Evolutionary conservation across 176 grass and related monocot species (phyloP), one percentile per base, ranked within the genome.

Genomic region (Dendrocalamus sinicus): DNA sequence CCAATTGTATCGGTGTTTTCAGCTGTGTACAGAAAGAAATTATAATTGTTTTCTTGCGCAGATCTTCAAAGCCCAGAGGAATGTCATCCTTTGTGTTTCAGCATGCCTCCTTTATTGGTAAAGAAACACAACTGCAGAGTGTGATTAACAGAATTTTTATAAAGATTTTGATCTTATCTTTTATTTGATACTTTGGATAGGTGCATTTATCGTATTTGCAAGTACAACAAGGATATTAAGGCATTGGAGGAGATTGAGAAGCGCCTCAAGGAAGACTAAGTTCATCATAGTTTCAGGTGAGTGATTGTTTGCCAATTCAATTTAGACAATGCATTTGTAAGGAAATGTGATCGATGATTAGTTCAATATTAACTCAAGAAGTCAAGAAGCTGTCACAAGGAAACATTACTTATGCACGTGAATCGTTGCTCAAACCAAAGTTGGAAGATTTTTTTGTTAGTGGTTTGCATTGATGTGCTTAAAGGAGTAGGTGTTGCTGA

Each of bases 11-110:
- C 13, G 6, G 22, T 17, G 9, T 6, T 35, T 67, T 80, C 41
- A 74, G 37, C 28, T 62, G 32, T 72, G 40, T 48, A 30, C 26
- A 64, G 19, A 28, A 67, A 26, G 17, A 6, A 39, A 54, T 67
- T 23, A 30, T 78, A 41, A 10, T 73, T 81, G 9, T 76, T 88
- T 55, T 64, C 73, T 73, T 97, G 48, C 17, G 19, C 91, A 97
- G 95, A 93, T 97, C 22, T 97, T 97, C 85, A 97, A 97, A 88
- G 91, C 95, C 62, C 95, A 97, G 81, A 89, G 95, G 81, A 97
- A 97, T 90, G 95, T 89, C 58, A 89, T 97, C 70, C 91, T 97
- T 53, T 97, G 95, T 88, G 73, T 91, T 61, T 89, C 87, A 7
- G 84, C 87, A 79, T 93, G 91, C 74, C 87, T 97, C 79, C 92